These are phyloP conservation scores for Kregervanrija pseudodelftensis DNA, from an alignment of 805 yeast species.

Conservation along the genomic window DNA sequence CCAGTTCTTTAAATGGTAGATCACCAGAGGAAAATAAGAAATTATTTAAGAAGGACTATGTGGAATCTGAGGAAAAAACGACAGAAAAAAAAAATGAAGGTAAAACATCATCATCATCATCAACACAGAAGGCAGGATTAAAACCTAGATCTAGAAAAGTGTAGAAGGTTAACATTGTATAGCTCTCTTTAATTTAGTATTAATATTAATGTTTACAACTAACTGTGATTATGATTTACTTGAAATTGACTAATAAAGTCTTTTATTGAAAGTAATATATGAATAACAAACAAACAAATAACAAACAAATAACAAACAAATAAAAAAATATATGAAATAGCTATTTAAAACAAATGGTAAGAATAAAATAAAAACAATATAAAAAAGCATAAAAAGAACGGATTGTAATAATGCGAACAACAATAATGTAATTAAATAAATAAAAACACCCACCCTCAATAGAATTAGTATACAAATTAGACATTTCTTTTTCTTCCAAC, in stretches of 20 bases:
- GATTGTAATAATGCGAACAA: too few species aligned
- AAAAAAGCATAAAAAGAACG: too few species aligned
- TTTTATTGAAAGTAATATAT: too few species aligned
- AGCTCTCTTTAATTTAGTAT: background rate
- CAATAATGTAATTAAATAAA: background rate
- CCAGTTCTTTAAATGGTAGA: slow-evolving; percentile 14
- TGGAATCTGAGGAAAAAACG: slow-evolving; percentile 1
- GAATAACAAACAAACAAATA: too few species aligned
- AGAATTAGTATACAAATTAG: background rate
- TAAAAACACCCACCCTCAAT: background rate
- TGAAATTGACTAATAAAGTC: too few species aligned
- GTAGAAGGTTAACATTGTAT: background rate
- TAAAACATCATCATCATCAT: background rate
- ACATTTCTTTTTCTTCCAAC: too few species aligned
- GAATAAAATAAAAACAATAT: too few species aligned
- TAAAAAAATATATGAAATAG: background rate
- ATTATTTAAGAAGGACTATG: slow-evolving; percentile 1
- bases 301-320: background rate
- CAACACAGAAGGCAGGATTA: background rate
- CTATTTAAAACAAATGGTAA: too few species aligned
- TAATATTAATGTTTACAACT: too few species aligned
- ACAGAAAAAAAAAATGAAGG: background rate
- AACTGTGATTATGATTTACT: too few species aligned
- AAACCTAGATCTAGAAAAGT: background rate
- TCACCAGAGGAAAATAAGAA: slow-evolving; percentile 17